Conservation (phyloP, 805 yeast genomes). For the Scheffersomyces coipomensis region DNA sequence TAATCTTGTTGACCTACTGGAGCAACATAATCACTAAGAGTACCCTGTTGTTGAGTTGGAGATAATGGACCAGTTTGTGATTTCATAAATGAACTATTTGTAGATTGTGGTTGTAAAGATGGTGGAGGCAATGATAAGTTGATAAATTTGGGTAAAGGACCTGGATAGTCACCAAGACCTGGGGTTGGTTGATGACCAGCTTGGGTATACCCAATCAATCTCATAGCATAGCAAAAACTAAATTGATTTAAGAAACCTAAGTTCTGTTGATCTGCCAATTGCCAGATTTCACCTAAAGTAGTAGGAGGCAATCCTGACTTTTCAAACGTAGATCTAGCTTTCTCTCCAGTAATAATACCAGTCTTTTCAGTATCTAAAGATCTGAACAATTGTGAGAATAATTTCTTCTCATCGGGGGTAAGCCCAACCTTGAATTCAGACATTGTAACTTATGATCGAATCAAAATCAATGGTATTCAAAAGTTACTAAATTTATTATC, state of each 20-base stretch:
- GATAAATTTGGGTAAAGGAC: slow-evolving; percentile 64
- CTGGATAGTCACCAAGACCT: slow-evolving; percentile 52
- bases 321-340: slow-evolving; percentile 79
- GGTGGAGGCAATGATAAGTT: slow-evolving; percentile 23
- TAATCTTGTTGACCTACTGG: slow-evolving; percentile 57
- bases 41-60: slow-evolving; percentile 26
- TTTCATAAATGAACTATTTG: slow-evolving; percentile 40
- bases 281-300: slow-evolving; percentile 89
- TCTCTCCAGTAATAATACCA: slow-evolving; percentile 86
- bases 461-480: too few relatives aligned
- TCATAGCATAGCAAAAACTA: slow-evolving; percentile 82
- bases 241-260: slow-evolving; percentile 78
- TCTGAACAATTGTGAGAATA: slow-evolving; percentile 73
- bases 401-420: slow-evolving; percentile 73
- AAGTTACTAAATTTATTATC: too few relatives aligned
- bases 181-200: slow-evolving; percentile 57
- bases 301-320: slow-evolving; percentile 80
- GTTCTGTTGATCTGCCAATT: slow-evolving; percentile 84
- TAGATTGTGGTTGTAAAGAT: slow-evolving; percentile 32
- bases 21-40: slow-evolving; percentile 42
- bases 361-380: slow-evolving; percentile 74
- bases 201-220: slow-evolving; percentile 88
- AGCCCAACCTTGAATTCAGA: slow-evolving; percentile 46
- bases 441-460: not conserved
- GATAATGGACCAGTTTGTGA: slow-evolving; percentile 16